phyloP scores from a whole-genome alignment of 176 grass and related monocot genomes.

The Metroxylon sagu region DNA sequence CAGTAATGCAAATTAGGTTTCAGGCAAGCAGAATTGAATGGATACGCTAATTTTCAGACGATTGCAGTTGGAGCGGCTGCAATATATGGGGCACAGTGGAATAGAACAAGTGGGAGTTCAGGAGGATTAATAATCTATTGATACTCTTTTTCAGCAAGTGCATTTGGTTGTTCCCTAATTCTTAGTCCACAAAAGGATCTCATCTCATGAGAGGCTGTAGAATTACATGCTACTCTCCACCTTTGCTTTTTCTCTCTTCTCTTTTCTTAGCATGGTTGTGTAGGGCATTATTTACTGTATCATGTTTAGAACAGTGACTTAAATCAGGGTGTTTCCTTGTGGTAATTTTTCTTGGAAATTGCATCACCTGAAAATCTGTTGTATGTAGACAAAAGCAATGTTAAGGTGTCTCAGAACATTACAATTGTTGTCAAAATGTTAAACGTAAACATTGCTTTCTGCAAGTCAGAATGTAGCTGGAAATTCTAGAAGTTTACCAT shows the following conservation, averaged over 20 bases:
- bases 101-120: conserved; percentile 19
- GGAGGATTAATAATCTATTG: conserved; percentile 18
- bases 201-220: not conserved
- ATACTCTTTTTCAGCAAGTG: conserved; percentile 18
- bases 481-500: too few species aligned
- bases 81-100: too few species aligned
- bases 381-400: not conserved
- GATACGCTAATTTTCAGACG: too few species aligned
- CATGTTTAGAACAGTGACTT: conserved; percentile 12
- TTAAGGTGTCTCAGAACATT: not conserved
- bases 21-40: too few species aligned
- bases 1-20: too few species aligned
- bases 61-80: too few species aligned
- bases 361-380: conserved; percentile 4
- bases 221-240: not conserved
- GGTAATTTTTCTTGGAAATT: conserved; percentile 33
- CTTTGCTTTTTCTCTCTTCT: conserved; percentile 9
- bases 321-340: conserved; percentile 16
- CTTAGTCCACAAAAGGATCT: conserved; percentile 4
- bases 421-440: too few species aligned
- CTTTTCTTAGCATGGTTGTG: conserved; percentile 5
- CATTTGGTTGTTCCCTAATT: not conserved
- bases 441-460: too few species aligned
- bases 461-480: too few species aligned
- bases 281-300: not conserved